Conservation (phyloP, 805 yeast species). For the Metschnikowia reukaufii region DNA sequence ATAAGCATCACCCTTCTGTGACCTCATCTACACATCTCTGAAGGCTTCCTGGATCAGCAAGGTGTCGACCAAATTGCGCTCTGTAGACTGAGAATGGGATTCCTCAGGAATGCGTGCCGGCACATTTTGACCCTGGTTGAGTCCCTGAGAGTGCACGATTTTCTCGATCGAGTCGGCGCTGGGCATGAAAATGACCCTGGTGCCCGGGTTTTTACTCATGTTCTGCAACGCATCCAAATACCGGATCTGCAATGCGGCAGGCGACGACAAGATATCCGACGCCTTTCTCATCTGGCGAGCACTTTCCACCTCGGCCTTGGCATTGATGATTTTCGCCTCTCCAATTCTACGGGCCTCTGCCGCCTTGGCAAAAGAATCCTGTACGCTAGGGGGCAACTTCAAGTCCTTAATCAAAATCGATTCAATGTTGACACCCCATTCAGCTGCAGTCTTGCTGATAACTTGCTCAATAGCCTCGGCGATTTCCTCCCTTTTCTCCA, state of each 20-base stretch:
- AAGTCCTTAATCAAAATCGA: constrained; percentile 68
- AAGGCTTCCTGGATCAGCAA: constrained; percentile 22
- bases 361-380: constrained; percentile 65
- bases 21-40: constrained; percentile 4
- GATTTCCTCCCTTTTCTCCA: constrained; percentile 67
- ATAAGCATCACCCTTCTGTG: not conserved
- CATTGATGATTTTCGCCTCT: constrained; percentile 72
- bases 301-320: constrained; percentile 72
- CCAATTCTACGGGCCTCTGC: constrained; percentile 76
- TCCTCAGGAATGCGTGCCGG: constrained; percentile 12
- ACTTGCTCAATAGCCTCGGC: constrained; percentile 63
- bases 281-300: constrained; percentile 78
- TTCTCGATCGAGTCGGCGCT: constrained; percentile 43
- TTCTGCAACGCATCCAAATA: constrained; percentile 76
- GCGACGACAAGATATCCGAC: constrained; percentile 70
- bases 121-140: constrained; percentile 5
- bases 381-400: constrained; percentile 52
- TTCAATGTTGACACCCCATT: constrained; percentile 73
- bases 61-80: constrained; percentile 16
- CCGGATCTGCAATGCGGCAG: constrained; percentile 77
- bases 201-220: constrained; percentile 60
- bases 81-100: constrained; percentile 3
- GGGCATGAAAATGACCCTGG: constrained; percentile 79
- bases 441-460: constrained; percentile 59
- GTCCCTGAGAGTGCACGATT: constrained; percentile 28